Evolutionary conservation across 2,329 filamentous ascomycete genomes (phyloP), one percentile per base, ranked within the genome.

Genomic region (Bipolaris cookei): DNA sequence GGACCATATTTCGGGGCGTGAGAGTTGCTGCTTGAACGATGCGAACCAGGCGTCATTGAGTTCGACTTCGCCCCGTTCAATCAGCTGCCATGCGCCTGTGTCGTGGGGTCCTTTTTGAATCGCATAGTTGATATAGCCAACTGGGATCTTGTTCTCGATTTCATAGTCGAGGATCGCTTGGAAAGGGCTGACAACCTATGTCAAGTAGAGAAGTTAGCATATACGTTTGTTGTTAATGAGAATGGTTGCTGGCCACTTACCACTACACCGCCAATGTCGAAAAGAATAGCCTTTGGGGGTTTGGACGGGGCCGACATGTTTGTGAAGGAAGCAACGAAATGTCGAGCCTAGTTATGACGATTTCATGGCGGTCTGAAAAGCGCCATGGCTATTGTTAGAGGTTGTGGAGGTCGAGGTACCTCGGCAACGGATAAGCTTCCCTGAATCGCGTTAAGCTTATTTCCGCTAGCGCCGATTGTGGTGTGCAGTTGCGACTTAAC

Each of bases 211-310:
- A 44, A 39, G 37, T 59, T 51, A 52, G 55, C 45, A 18, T 8
- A 8, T 20, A n/a, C 6, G n/a, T 13, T n/a, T n/a, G 13, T 35
- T n/a, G 32, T n/a, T 41, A 11, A 47, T 20, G 25, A 13, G 41
- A n/a, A n/a, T 23, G 28, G n/a, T 11, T 46, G 18, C 10, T 45
- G 18, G 32, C 49, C 34, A 87, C 91, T 83, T 89, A 97, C 94
- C 83, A 92, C 96, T 67, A 99, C 95, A 61, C 95, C 95, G 37
- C 95, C 95, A 66, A 99, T 95, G 78, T 99, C 95, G 76, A 98
- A 98, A 20, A 99, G 82, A 1, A 77, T 68, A n/a, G 74, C 75
- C 13, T 63, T 69, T 6, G 67, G 67, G 2, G 66, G 54, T 39
- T 61, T 61, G 0, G 30, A 11, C 5, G 61, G 28, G 4, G 44